These are phyloP conservation scores for Knoxdaviesia proteae DNA, from an alignment of 2,329 filamentous ascomycete species.

Conservation along the genomic window DNA sequence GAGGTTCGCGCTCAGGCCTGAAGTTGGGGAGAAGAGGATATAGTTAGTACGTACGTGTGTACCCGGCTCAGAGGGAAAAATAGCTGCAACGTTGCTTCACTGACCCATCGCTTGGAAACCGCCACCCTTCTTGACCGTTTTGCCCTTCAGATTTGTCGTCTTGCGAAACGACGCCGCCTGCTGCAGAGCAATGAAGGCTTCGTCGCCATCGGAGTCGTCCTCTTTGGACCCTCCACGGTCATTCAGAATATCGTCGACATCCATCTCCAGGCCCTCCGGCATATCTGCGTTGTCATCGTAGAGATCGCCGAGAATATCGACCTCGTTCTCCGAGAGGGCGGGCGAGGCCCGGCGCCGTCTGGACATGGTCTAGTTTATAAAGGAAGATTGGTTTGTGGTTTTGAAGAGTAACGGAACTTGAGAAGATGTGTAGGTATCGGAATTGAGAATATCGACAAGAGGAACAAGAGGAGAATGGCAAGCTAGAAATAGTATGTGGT, in stretches of 20 bases:
- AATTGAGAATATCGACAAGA: too few species aligned
- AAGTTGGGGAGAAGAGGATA: not conserved
- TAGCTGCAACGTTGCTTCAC: constrained; percentile 7
- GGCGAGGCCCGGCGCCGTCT: constrained; percentile 55
- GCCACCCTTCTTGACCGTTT: constrained; percentile 80
- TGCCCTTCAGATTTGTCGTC: constrained; percentile 58
- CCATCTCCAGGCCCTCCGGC: constrained; percentile 21
- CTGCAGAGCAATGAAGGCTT: constrained; percentile 73
- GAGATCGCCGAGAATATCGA: constrained; percentile 69
- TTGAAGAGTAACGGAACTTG: not conserved
- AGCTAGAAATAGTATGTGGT: too few species aligned
- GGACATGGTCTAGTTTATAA: constrained; percentile 28
- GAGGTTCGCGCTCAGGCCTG: constrained; percentile 58
- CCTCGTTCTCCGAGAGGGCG: constrained; percentile 68
- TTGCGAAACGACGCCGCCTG: constrained; percentile 82
- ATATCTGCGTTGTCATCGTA: constrained; percentile 31
- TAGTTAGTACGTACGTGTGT: not conserved
- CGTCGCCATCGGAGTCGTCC: constrained; percentile 48
- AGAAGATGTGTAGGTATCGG: not conserved
- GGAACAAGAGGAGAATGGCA: too few species aligned
- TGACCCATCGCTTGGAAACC: constrained; percentile 87
- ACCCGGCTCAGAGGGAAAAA: not conserved
- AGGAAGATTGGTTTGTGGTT: not conserved
- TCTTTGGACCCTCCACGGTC: constrained; percentile 15
- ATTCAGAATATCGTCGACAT: constrained; percentile 41